These are phyloP conservation scores for Monosporascus sp. DNA, from an alignment of 2,329 filamentous ascomycete genomes.

Conservation along the genomic window DNA sequence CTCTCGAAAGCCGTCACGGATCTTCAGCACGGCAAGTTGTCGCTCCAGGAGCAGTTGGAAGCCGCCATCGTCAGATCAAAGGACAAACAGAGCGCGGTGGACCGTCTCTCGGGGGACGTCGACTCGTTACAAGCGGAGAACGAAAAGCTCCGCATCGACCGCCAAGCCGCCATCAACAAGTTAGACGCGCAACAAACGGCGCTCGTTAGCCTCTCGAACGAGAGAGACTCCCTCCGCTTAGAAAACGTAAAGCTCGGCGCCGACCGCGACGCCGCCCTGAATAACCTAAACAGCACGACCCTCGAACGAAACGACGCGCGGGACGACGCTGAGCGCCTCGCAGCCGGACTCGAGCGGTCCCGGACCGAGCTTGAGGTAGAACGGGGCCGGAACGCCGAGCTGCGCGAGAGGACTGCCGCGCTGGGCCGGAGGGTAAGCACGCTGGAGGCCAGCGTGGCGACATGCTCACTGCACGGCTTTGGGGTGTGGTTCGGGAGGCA, in stretches of 20 bases:
- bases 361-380: neutral
- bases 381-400: neutral
- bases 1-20: too few relatives aligned
- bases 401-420: neutral
- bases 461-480: neutral
- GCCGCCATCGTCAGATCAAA: neutral
- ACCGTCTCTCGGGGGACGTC: neutral
- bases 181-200: neutral
- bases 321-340: neutral
- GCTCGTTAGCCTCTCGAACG: neutral
- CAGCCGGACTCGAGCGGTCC: neutral
- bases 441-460: neutral
- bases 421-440: neutral
- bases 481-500: neutral
- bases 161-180: neutral
- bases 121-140: neutral
- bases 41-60: neutral
- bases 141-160: neutral
- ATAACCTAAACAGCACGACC: neutral
- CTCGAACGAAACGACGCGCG: neutral
- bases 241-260: neutral
- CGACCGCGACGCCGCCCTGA: neutral
- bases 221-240: neutral
- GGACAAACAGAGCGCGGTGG: neutral
- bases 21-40: too few relatives aligned